Base-by-base conservation (phyloP, 495 filamentous ascomycete species). In the Sordaria brevicollis region DNA sequence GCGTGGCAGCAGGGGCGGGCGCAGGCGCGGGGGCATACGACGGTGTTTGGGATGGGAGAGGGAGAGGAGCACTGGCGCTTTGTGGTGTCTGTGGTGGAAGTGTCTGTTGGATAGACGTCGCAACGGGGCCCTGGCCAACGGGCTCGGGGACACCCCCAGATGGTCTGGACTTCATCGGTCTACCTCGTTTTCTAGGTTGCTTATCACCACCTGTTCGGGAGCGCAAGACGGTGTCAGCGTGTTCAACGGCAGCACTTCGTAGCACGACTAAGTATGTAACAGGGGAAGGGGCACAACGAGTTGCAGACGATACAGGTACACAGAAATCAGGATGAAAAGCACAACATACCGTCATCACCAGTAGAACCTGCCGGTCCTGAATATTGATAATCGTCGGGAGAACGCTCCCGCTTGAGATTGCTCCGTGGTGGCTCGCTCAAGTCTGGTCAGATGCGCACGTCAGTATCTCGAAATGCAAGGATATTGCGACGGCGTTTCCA, bases 351-450 rank as follows among this genome's bases (percentile, higher is more conserved):
- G 84, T 93, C 93, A 83, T 96, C 93, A 81, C 88, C 86, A 72
- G 81, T 86, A 73, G 86, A 85, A 75, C 86, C 87, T 77, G 86
- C 85, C 71, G 79, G 74, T 72, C 81, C 79, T 72, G 83, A 79
- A 77, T 91, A 89, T 76, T 86, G 88, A 77, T 90, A 89, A 74
- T 80, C 84, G 74, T 96, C 92, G 74, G 93, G 94, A 67, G 95
- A 97, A 69, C 93, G 93, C 87, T 92, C 95, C 81, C 95, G 89
- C 84, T 98, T 99, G 77, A 92, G 80, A 71, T 93, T 93, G 78
- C 95, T 90, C 73, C 93, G 73, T 25, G 72, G 67, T 62, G 78
- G 71, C 68, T 77, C 80, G 19, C 77, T 65, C 41, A 83, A 70
- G 73, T 83, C 83, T 85, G 73, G 65, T 65, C 41, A 72, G 68